These are phyloP conservation scores for Phanerodontia chrysosporium DNA, from an alignment of 768 basidiomycete species.

Conservation along the genomic window DNA sequence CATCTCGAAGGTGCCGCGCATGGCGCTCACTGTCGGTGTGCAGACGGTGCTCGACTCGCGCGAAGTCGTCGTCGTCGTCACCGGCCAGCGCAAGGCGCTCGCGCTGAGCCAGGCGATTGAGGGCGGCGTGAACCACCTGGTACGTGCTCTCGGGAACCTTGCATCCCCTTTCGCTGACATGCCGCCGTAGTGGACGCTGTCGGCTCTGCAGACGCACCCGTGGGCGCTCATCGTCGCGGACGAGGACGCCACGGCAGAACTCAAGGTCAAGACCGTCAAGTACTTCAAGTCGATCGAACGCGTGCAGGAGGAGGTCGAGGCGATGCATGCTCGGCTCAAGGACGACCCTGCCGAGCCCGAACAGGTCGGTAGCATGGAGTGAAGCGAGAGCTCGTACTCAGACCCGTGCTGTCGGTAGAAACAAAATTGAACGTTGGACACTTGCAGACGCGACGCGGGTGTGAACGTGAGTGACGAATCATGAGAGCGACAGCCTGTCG, in stretches of 20 bases:
- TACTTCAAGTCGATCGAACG: constrained; percentile 90
- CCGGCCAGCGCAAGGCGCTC: constrained; percentile 76
- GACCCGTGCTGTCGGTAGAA: neutral
- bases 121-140: constrained; percentile 87
- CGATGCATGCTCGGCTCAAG: constrained; percentile 47
- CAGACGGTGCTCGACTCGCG: constrained; percentile 80
- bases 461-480: neutral
- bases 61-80: constrained; percentile 85
- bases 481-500: no score
- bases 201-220: constrained; percentile 80
- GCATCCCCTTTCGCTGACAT: neutral
- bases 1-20: constrained; percentile 70
- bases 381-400: neutral
- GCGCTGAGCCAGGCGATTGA: constrained; percentile 88
- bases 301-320: constrained; percentile 81
- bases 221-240: constrained; percentile 90
- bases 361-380: constrained; percentile 27
- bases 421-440: neutral
- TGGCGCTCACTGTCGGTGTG: constrained; percentile 90
- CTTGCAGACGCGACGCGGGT: neutral
- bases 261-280: constrained; percentile 86
- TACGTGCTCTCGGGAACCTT: constrained; percentile 27
- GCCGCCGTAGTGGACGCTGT: constrained; percentile 71
- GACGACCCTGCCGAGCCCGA: constrained; percentile 21
- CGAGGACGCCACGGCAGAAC: constrained; percentile 81